phyloP scores from a whole-genome alignment of 2,329 filamentous ascomycete species.

The Fusarium siculi region DNA sequence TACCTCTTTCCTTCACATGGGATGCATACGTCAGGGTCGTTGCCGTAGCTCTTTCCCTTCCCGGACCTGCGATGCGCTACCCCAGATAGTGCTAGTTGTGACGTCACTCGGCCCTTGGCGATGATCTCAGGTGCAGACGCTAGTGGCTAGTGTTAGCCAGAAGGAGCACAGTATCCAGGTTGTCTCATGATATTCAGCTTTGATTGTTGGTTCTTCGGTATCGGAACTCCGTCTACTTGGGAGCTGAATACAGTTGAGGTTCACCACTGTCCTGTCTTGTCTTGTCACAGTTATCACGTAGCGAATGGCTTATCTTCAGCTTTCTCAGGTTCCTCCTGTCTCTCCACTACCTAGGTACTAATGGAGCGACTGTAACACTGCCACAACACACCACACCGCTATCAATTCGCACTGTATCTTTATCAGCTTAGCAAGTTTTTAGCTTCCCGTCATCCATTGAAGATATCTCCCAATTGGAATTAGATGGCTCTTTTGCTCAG shows the following conservation, averaged over 20 bases:
- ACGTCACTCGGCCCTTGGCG: slow-evolving; percentile 38
- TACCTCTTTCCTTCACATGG: not conserved
- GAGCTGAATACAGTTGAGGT: not conserved
- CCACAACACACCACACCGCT: slow-evolving; percentile 7
- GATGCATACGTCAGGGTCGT: slow-evolving; percentile 38
- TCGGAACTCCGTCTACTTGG: slow-evolving; percentile 3
- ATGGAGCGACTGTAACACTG: not conserved
- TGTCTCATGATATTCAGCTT: slow-evolving; percentile 16
- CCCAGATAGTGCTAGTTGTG: slow-evolving; percentile 39
- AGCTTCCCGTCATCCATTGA: not conserved
- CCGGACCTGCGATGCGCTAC: slow-evolving; percentile 29
- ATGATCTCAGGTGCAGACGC: slow-evolving; percentile 40
- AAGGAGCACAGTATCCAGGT: slow-evolving; percentile 10
- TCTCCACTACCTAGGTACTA: not conserved
- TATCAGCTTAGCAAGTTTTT: not conserved
- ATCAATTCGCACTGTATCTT: slow-evolving; percentile 36
- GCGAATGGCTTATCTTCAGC: not conserved
- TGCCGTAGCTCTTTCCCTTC: slow-evolving; percentile 33
- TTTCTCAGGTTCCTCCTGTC: slow-evolving; percentile 5
- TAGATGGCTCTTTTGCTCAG: not conserved
- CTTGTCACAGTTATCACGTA: not conserved
- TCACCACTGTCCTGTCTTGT: not conserved
- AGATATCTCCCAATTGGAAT: slow-evolving; percentile 13
- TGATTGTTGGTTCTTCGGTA: not conserved
- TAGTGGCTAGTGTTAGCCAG: slow-evolving; percentile 13